A percentile compares a stretch with the other conserved stretches of the same genome.
These are phyloP conservation scores for Thermomucor indicae-seudaticae DNA, from an alignment of 371 early-diverging fungal species.

Conservation along the genomic window DNA sequence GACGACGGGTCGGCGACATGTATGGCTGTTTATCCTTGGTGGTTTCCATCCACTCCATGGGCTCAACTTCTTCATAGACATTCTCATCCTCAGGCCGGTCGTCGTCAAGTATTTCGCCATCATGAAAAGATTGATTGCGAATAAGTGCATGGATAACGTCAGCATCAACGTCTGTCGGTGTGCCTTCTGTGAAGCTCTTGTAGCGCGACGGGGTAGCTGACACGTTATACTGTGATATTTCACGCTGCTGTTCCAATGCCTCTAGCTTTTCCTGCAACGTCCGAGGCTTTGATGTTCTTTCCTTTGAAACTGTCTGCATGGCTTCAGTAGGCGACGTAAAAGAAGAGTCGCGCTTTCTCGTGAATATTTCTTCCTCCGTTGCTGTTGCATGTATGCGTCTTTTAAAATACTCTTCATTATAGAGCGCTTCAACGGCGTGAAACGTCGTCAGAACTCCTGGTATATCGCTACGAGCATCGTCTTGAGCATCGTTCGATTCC, in stretches of 20 bases:
- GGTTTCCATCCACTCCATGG: not conserved
- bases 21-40: not conserved
- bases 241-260: too few species aligned
- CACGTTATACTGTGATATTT: slow-evolving; percentile 5
- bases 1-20: not conserved
- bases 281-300: too few species aligned
- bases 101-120: slow-evolving; percentile 6
- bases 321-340: not conserved
- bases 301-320: too few species aligned
- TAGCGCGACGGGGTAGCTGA: slow-evolving; percentile 21
- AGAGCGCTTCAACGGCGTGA: slow-evolving; percentile 42
- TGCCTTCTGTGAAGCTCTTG: not conserved
- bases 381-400: not conserved
- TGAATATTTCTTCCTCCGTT: not conserved
- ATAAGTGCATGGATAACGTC: slow-evolving; percentile 10
- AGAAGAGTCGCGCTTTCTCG: not conserved
- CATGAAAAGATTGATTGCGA: slow-evolving; percentile 6
- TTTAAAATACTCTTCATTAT: not conserved
- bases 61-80: slow-evolving; percentile 5
- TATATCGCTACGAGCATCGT: not conserved
- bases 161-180: slow-evolving; percentile 11
- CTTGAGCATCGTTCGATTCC: not conserved
- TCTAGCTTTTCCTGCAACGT: not conserved
- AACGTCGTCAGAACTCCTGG: slow-evolving; percentile 37
- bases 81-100: slow-evolving; percentile 1